phyloP scores from a whole-genome alignment of 2,329 filamentous ascomycete genomes.

The Colletotrichum eremochloae region DNA sequence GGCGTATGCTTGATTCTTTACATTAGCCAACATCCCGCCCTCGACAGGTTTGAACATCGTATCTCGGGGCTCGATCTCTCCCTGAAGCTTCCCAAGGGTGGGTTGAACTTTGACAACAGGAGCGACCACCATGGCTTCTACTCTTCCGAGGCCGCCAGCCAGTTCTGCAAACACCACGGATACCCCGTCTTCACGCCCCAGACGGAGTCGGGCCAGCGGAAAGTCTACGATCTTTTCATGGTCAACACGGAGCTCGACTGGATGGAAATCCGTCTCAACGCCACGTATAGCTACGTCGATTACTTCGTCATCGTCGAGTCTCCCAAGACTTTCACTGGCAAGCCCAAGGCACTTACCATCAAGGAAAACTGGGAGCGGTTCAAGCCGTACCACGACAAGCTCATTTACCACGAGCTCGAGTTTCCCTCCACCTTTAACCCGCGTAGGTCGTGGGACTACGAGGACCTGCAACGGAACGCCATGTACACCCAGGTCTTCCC shows the following conservation, averaged over 20 bases:
- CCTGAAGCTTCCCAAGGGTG: conserved; percentile 28
- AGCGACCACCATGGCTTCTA: conserved; percentile 45
- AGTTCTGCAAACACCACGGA: conserved; percentile 51
- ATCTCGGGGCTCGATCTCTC: conserved; percentile 33
- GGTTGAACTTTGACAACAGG: conserved; percentile 20
- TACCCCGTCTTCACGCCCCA: conserved; percentile 49
- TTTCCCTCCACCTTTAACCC: conserved; percentile 30
- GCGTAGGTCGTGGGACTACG: conserved; percentile 60
- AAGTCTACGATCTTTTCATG: conserved; percentile 73
- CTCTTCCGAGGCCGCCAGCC: conserved; percentile 47
- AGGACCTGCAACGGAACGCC: conserved; percentile 68
- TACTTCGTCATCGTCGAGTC: conserved; percentile 76
- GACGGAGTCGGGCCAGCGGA: conserved; percentile 52
- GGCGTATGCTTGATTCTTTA: conserved; percentile 28
- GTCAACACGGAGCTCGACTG: conserved; percentile 75
- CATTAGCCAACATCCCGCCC: conserved; percentile 35
- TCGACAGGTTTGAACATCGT: conserved; percentile 39
- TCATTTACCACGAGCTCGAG: conserved; percentile 64
- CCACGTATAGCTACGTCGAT: conserved; percentile 70
- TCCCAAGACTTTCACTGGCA: conserved; percentile 68
- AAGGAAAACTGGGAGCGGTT: conserved; percentile 67
- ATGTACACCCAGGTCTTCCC: conserved; percentile 70
- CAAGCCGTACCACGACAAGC: conserved; percentile 67
- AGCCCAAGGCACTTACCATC: conserved; percentile 67
- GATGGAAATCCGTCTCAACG: conserved; percentile 74